Evolutionary conservation across 805 yeast genomes (phyloP), one percentile per base, ranked within the genome.

Genomic region (Metschnikowia santaceciliae): DNA sequence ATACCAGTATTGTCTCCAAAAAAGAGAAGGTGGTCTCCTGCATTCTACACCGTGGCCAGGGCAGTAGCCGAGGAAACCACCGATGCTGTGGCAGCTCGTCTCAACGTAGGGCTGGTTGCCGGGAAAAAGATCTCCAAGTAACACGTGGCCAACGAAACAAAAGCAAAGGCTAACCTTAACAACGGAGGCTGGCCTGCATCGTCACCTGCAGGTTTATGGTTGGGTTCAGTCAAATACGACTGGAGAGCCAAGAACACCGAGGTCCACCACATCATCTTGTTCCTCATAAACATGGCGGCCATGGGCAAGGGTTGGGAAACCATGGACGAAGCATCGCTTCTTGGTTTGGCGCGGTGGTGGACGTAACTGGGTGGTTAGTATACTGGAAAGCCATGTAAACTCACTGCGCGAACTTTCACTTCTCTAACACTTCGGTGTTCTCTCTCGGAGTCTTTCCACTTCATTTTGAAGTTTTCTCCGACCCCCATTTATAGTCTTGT

Each of bases 211-310:
- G 72, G 66, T 60, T 63, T 64, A 58, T 66, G 61, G 57, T 59
- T 53, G 7, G 78, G 78, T 50, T 74, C 76, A 52, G 71, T 76
- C 61, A 81, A 68, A 56, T 65, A 80, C 1, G 78, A 54, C 57
- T 77, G 81, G 23, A 80, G 58, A 4, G 82, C 72, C 53, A 79
- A 73, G 51, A 82, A 71, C 22, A 82, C 60, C 3, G 85, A 66
- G 20, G 82, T 67, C 86, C 86, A 80, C 11, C 83, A 71, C 58
- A 81, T 64, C 54, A 80, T 66, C 61, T 78, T 81, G 63, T 80
- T 79, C 59, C 75, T 48, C 79, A 82, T 73, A 66, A 82, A 82
- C 82, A 82, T 80, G 43, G 86, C 86, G 3, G 84, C 83, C 84
- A 82, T 79, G 32, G 87, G 86, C 69, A 82, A 76, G 15, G 84